phyloP scores from a whole-genome alignment of 139 green algal genomes.

The Klebsormidium nitens region DNA sequence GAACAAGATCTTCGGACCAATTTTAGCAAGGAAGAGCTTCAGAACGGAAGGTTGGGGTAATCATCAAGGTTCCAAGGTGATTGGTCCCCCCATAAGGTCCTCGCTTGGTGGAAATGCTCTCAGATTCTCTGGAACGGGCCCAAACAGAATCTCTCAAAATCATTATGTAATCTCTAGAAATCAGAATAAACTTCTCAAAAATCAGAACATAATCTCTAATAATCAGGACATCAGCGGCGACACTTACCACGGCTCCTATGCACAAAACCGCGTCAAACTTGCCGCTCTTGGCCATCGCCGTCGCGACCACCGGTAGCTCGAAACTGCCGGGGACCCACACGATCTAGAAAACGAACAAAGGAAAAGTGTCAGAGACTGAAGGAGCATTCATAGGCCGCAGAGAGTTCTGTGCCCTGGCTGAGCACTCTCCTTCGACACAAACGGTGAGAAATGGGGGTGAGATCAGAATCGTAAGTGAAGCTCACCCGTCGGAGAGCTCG shows the following conservation, averaged over 20 bases:
- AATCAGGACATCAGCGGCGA: constrained; percentile 6
- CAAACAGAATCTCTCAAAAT: no score
- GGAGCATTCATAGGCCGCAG: not conserved
- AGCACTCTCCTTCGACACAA: not conserved
- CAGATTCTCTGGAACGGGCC: no score
- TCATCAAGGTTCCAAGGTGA: no score
- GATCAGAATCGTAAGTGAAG: not conserved
- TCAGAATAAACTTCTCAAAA: not conserved
- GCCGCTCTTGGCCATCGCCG: constrained; percentile 77
- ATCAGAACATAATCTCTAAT: not conserved
- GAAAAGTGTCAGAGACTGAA: not conserved
- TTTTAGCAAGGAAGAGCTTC: no score
- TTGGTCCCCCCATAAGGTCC: no score
- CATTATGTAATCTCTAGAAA: no score
- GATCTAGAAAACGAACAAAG: constrained; percentile 54
- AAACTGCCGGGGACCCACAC: constrained; percentile 92
- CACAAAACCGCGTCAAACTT: constrained; percentile 83
- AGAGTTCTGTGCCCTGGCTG: no score
- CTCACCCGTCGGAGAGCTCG: no score
- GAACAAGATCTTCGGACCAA: no score
- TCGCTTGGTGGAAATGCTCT: no score
- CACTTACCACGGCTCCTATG: constrained; percentile 79
- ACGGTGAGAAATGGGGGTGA: not conserved
- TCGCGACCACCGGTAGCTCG: constrained; percentile 88
- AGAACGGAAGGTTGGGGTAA: no score